phyloP scores from a whole-genome alignment of 306 rosid species.

The Luffa acutangula region DNA sequence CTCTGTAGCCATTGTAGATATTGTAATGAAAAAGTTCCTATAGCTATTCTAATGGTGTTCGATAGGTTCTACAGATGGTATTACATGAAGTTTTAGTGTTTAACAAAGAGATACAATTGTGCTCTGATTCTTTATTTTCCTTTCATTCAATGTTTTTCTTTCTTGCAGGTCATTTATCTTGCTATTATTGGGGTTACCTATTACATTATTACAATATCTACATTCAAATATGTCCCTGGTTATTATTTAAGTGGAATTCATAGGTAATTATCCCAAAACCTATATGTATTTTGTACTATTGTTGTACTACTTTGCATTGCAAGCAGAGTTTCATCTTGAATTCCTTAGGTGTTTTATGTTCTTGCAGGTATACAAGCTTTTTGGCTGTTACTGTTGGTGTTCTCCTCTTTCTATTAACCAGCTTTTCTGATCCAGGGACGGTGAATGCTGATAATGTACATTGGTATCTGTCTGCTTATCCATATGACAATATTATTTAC shows the following conservation, averaged over 20 bases:
- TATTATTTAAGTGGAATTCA: slow-evolving; percentile 70
- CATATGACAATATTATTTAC: slow-evolving; percentile 69
- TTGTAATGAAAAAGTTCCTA: neutral
- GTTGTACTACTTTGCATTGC: neutral
- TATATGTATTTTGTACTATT: neutral
- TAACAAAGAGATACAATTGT: neutral
- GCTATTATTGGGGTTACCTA: slow-evolving; percentile 50
- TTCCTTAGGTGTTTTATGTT: slow-evolving; percentile 12
- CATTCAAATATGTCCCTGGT: slow-evolving; percentile 72
- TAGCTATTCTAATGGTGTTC: neutral
- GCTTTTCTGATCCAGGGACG: slow-evolving; percentile 89
- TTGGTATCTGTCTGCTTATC: slow-evolving; percentile 69
- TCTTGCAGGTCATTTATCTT: slow-evolving; percentile 53
- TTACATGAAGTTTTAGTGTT: neutral
- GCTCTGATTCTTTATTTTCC: neutral
- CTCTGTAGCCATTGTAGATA: neutral
- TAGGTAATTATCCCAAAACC: slow-evolving; percentile 32
- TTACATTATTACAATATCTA: slow-evolving; percentile 43
- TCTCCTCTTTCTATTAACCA: slow-evolving; percentile 77
- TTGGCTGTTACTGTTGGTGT: slow-evolving; percentile 63
- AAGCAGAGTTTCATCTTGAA: slow-evolving; percentile 12
- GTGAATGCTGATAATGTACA: slow-evolving; percentile 63
- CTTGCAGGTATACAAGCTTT: slow-evolving; percentile 70
- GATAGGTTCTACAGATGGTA: neutral
- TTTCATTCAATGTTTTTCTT: slow-evolving; percentile 7